Evolutionary conservation across 2,329 filamentous ascomycete genomes (phyloP), one percentile per base, ranked within the genome.

Genomic region (Capronia americana): DNA sequence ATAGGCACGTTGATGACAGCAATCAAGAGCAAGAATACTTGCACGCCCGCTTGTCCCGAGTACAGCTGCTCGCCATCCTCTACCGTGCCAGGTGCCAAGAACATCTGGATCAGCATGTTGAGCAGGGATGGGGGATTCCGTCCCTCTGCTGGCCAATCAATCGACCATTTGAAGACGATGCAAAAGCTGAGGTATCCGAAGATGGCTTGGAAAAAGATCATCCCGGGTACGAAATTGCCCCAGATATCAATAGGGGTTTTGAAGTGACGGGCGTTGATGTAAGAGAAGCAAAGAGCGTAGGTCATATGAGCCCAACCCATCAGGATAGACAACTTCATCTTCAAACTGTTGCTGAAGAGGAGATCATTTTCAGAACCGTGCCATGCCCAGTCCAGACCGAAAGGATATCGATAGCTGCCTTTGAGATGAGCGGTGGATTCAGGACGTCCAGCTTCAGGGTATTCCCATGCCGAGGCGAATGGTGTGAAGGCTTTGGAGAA

Each of bases 51-150:
- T 78, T 99, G 95, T 50, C 92, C 92, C 24, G 82, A 77, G 77
- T 97, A 99, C 4, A 99, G 84, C 58, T 85, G 85, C 68, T 92
- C 87, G 57, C 91, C 89, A 17, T 89, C 76, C 30, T 78, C 75
- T 28, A 90, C 81, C 0, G 79, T 91, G 59, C 93, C 93, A 3
- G 95, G 95, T 70, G 90, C 88, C 72, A 99, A 82, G 84, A 99
- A 99, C 96, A 99, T 99, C 86, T 97, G 97, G 75, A 99, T 99
- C 75, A 99, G 85, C 94, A 98, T 98, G 86, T 99, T 99, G 69
- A 99, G 83, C 67, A 99, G 84, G 74, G 93, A 92, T 2, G 96
- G 95, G 1, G 96, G 92, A 69, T 87, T 85, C 72, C 85, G 77
- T 48, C 84, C 88, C 50, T 84, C 85, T 11, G 84, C 87, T 56